Evolutionary conservation across 306 rosid species (phyloP).

Genomic region (Dalbergia oliveri): DNA sequence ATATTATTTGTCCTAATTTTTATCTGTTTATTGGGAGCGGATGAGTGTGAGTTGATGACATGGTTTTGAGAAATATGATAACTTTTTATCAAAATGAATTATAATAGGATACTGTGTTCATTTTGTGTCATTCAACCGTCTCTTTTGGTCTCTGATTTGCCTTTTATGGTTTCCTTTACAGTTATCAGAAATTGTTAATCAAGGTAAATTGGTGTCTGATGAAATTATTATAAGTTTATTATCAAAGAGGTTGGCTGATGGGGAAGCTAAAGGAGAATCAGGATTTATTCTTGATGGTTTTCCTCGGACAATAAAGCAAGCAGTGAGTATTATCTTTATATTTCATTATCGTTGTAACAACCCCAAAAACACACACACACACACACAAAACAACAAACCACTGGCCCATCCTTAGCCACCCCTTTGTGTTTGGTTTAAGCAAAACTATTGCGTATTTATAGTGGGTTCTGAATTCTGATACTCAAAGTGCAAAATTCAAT

Average conservation of each 20-base stretch:
- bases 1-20: background rate
- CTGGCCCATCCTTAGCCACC: background rate
- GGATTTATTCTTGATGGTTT: constrained; percentile 98
- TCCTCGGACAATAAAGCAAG: constrained; percentile 92
- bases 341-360: background rate
- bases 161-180: constrained; percentile 49
- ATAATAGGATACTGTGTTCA: constrained; percentile 1
- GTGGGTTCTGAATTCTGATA: background rate
- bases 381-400: background rate
- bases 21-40: constrained; percentile 23
- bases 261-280: constrained; percentile 79
- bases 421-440: background rate
- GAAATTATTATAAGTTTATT: constrained; percentile 83
- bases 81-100: background rate
- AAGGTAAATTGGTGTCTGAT: constrained; percentile 91
- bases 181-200: constrained; percentile 92
- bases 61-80: constrained; percentile 14
- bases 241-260: constrained; percentile 80
- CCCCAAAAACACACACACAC: background rate
- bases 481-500: constrained; percentile 12
- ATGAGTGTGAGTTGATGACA: constrained; percentile 8
- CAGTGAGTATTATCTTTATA: constrained; percentile 67
- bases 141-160: constrained; percentile 23
- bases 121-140: constrained; percentile 3
- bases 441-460: constrained; percentile 14